Base-by-base conservation (phyloP, 768 basidiomycete species). In the Nidularia sp. region DNA sequence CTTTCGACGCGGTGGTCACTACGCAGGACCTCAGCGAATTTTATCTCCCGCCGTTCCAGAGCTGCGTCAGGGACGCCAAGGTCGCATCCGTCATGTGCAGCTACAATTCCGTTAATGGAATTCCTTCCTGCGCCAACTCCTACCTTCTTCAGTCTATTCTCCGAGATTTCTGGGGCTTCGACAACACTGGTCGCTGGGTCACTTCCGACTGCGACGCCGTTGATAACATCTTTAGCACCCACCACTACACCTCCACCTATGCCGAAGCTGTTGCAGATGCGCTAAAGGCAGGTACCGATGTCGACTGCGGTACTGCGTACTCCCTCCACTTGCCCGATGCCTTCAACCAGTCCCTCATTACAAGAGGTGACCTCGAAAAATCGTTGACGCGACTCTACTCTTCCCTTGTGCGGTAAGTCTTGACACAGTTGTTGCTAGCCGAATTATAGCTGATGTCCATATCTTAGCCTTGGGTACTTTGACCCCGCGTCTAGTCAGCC, bases 61-160 rank as follows among this genome's bases (percentile, higher is more conserved):
- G 66, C 47, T 83, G 81, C 58, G 80, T 80, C n/a, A 70, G 81
- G 36, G 83, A 84, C 55, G 81, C 81, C 7, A 79, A 80, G 57
- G 81, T 79, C 34, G 78, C 71, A 2, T 77, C 77, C n/a, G 69
- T 82, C 34, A 83, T 83, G 81, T 84, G 81, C 69, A 78, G 76
- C 55, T 84, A 83, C 60, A 84, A 83, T 54, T 75, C 80, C 7
- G 79, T 84, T 15, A 83, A 83, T 53, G 82, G 82, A 2, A 62
- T 83, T 32, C 81, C 82, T 3, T 70, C 77, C 0, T 84, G 82
- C 57, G 81, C 79, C 18, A 75, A 71, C 57, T 68, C 72, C 1
- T 83, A 76, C 57, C 67, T 84, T 31, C 67, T 84, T 33, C 79
- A 82, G 58, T 67, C 68, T 32, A 61, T 84, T 25, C 60, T 81